phyloP scores from a whole-genome alignment of 495 filamentous ascomycete species.

The Pseudevernia furfuracea region DNA sequence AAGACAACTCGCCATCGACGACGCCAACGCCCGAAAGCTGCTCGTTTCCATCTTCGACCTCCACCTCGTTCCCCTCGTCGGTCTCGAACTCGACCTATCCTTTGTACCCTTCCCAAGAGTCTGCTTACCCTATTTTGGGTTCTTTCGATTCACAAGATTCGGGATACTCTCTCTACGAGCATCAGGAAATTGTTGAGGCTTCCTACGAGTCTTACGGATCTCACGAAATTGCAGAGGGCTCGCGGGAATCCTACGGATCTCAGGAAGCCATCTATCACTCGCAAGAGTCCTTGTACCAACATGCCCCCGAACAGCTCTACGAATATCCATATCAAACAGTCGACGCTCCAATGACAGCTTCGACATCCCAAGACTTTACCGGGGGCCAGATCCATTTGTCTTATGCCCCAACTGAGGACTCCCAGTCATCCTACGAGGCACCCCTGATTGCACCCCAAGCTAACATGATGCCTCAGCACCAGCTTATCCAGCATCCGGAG shows the following conservation, averaged over 20 bases:
- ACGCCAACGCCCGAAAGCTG: conserved; percentile 12
- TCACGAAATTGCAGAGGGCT: neutral
- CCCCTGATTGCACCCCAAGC: conserved; percentile 13
- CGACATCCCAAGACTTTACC: conserved; percentile 12
- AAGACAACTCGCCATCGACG: conserved; percentile 13
- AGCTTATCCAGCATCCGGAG: conserved; percentile 15
- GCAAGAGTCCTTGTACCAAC: conserved; percentile 8
- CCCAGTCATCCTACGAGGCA: conserved; percentile 4
- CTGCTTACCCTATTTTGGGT: too few species aligned
- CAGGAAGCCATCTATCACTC: conserved; percentile 9
- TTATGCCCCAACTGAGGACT: neutral
- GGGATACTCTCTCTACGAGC: neutral
- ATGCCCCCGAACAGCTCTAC: neutral
- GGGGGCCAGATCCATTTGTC: conserved; percentile 18
- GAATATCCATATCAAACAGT: conserved; percentile 5
- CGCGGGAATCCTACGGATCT: conserved; percentile 11
- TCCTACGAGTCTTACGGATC: neutral
- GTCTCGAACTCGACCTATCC: conserved; percentile 12
- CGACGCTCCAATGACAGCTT: neutral
- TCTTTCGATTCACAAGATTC: conserved; percentile 1
- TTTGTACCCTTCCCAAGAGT: neutral
- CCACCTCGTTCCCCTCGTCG: conserved; percentile 21
- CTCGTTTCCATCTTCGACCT: conserved; percentile 23
- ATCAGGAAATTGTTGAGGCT: neutral
- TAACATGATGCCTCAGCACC: conserved; percentile 14